Evolutionary conservation across 1,284 basidiomycete genomes (phyloP).

Genomic region (Heliocybe sulcata): DNA sequence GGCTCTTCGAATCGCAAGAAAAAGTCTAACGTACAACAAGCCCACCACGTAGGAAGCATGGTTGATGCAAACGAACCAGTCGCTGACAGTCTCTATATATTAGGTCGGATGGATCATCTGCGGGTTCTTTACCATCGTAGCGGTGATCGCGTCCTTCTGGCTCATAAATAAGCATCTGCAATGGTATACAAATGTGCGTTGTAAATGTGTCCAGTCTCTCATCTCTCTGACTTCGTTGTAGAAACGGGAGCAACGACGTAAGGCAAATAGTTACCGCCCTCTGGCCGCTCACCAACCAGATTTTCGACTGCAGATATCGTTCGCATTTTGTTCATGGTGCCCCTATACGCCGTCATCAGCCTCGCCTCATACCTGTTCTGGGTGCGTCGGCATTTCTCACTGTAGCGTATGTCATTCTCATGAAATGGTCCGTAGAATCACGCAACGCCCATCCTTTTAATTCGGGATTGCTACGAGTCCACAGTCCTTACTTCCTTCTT

Average conservation of each 20-base stretch:
- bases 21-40: constrained; percentile 16
- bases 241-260: constrained; percentile 66
- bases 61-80: too few species aligned
- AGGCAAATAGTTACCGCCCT: constrained; percentile 11
- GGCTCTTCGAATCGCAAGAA: not conserved
- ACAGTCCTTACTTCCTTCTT: constrained; percentile 74
- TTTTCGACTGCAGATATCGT: constrained; percentile 56
- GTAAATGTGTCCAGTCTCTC: not conserved
- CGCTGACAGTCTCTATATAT: too few species aligned
- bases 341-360: constrained; percentile 65
- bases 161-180: constrained; percentile 64
- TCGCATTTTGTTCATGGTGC: constrained; percentile 74
- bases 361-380: constrained; percentile 68
- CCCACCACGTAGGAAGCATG: constrained; percentile 47
- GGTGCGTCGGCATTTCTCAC: constrained; percentile 31
- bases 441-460: constrained; percentile 52
- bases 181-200: constrained; percentile 64
- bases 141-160: constrained; percentile 58
- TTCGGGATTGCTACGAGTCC: constrained; percentile 65
- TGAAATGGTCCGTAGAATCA: constrained; percentile 38
- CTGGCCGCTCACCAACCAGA: constrained; percentile 14
- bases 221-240: constrained; percentile 18
- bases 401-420: constrained; percentile 8
- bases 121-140: constrained; percentile 51
- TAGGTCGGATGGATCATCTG: constrained; percentile 72